These are phyloP conservation scores for Proliferodiscus dingleyae DNA, from an alignment of 2,329 filamentous ascomycete species.

Conservation along the genomic window DNA sequence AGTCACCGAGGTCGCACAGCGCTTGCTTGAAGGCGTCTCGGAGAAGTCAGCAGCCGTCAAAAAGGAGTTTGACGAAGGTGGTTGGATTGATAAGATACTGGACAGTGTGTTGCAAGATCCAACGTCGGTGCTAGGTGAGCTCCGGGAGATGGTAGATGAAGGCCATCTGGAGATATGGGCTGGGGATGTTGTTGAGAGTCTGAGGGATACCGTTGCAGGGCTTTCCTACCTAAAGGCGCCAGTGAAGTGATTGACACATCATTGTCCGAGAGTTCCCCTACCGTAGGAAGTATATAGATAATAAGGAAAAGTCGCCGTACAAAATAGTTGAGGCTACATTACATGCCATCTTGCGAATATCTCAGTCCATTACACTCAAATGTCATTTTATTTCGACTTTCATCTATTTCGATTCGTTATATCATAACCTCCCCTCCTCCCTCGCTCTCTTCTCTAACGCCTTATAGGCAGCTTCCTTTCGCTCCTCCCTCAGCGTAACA, in stretches of 20 bases:
- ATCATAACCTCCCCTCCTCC: conserved; percentile 32
- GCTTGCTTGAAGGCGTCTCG: conserved; percentile 16
- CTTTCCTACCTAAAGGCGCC: conserved; percentile 21
- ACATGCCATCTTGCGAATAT: neutral
- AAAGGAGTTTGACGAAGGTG: conserved; percentile 29
- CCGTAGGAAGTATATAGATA: neutral
- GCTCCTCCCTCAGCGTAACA: conserved; percentile 64
- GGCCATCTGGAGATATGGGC: conserved; percentile 32
- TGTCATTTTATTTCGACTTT: neutral
- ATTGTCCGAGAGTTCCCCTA: too few relatives aligned
- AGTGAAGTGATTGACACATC: neutral
- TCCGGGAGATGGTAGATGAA: conserved; percentile 24
- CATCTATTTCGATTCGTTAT: neutral
- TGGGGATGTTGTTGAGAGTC: conserved; percentile 29
- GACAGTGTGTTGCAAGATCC: conserved; percentile 16
- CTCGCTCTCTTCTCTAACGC: conserved; percentile 30
- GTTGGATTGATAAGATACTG: conserved; percentile 32
- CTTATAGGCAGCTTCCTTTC: conserved; percentile 33
- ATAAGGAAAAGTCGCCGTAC: neutral
- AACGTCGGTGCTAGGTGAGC: conserved; percentile 11
- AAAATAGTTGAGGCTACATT: neutral
- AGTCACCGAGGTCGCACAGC: conserved; percentile 8
- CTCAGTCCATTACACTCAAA: neutral
- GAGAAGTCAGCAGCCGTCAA: conserved; percentile 22
- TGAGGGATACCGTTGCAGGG: conserved; percentile 29